phyloP scores from a whole-genome alignment of 129 eudicot species.

The Kitagawia praeruptora region DNA sequence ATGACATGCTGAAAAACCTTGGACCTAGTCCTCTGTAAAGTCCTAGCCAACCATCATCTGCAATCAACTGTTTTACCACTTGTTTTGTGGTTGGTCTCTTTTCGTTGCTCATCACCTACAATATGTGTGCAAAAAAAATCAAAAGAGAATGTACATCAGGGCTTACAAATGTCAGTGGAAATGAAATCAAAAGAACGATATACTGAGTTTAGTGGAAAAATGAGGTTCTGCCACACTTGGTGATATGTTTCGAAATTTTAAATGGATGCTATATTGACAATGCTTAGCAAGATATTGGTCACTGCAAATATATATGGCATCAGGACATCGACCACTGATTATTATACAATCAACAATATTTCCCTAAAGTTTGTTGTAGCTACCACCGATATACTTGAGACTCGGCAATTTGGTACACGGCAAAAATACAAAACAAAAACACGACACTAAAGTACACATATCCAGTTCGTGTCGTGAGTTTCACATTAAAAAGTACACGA shows the following conservation, averaged over 20 bases:
- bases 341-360: neutral
- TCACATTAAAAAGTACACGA: no score
- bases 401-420: no score
- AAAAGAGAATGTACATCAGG: conserved; percentile 2
- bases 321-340: neutral
- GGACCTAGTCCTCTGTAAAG: conserved; percentile 96
- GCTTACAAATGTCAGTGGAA: neutral
- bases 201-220: neutral
- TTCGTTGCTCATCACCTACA: conserved; percentile 73
- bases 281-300: neutral
- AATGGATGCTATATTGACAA: neutral
- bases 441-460: no score
- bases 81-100: conserved; percentile 61
- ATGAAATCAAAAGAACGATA: neutral
- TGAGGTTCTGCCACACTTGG: neutral
- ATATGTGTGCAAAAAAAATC: neutral
- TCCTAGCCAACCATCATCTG: conserved; percentile 89
- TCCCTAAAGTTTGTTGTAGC: neutral
- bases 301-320: neutral
- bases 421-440: no score
- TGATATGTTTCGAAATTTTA: neutral
- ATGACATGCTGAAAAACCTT: conserved; percentile 96
- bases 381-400: neutral
- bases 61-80: conserved; percentile 60
- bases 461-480: no score